A percentile compares a stretch with the other conserved stretches of the same genome.
Conservation (phyloP, 2,329 filamentous ascomycete genomes). For the Volutella citrinella region DNA sequence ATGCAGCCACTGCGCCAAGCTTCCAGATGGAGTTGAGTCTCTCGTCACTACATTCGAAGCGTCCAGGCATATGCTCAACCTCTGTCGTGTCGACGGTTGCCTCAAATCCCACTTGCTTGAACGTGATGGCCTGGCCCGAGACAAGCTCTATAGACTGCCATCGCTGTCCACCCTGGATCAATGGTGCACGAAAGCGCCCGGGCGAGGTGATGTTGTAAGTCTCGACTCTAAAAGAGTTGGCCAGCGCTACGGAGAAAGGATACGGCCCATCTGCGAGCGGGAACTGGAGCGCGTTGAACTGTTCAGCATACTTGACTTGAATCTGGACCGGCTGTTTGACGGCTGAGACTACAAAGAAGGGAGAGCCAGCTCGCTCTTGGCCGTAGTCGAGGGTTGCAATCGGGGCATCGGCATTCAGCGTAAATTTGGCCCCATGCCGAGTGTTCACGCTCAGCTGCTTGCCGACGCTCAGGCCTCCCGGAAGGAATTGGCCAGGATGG, state of each 20-base stretch:
- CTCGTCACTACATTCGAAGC: conserved; percentile 1
- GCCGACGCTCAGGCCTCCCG: too few relatives aligned
- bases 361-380: conserved; percentile 1
- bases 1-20: conserved; percentile 1
- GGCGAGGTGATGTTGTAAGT: conserved; percentile 5
- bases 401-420: neutral
- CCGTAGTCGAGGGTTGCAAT: conserved; percentile 3
- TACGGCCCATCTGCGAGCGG: conserved; percentile 1
- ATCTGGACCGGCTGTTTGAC: conserved; percentile 2
- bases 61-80: neutral
- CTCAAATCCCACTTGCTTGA: conserved; percentile 2
- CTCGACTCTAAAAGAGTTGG: conserved; percentile 3
- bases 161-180: conserved; percentile 3
- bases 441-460: too few relatives aligned
- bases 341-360: conserved; percentile 1
- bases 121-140: neutral
- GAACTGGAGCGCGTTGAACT: neutral
- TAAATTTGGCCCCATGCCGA: too few relatives aligned
- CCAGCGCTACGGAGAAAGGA: conserved; percentile 3
- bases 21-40: conserved; percentile 3
- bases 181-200: neutral
- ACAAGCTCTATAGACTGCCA: conserved; percentile 4
- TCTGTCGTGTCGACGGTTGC: neutral
- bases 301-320: conserved; percentile 4
- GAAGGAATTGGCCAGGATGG: too few relatives aligned